Conservation (phyloP, 2,329 filamentous ascomycete species). For the Lachnellula hyalina region DNA sequence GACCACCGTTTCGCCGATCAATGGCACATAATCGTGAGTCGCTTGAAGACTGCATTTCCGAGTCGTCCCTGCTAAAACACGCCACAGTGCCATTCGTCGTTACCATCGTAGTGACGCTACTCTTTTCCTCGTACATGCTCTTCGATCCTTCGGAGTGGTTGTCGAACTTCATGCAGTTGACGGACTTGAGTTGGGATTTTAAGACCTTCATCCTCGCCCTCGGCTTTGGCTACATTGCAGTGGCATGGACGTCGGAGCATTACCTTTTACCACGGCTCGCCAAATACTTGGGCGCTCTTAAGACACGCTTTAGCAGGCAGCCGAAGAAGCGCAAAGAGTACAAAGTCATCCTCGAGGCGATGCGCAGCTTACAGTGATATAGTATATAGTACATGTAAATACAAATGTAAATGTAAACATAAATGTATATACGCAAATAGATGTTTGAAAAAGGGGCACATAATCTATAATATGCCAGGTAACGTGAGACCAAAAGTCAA, state of each 20-base stretch:
- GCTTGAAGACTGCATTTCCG: neutral
- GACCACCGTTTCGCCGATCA: slow-evolving; percentile 78
- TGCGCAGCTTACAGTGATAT: slow-evolving; percentile 35
- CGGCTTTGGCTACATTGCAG: slow-evolving; percentile 61
- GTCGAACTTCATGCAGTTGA: slow-evolving; percentile 76
- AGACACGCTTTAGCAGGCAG: slow-evolving; percentile 50
- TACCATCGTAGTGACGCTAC: slow-evolving; percentile 64
- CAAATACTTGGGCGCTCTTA: slow-evolving; percentile 57
- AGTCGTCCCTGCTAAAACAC: slow-evolving; percentile 1
- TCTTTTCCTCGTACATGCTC: slow-evolving; percentile 74
- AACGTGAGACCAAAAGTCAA: too few species aligned
- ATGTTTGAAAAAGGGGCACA: neutral
- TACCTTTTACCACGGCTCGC: slow-evolving; percentile 66
- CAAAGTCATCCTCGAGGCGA: slow-evolving; percentile 71
- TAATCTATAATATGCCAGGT: too few species aligned
- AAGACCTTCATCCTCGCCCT: slow-evolving; percentile 66
- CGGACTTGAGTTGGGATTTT: slow-evolving; percentile 66
- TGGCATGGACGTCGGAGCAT: slow-evolving; percentile 68
- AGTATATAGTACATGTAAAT: too few species aligned
- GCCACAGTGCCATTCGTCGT: slow-evolving; percentile 71
- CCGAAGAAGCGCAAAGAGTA: slow-evolving; percentile 82
- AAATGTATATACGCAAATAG: neutral
- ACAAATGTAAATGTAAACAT: slow-evolving; percentile 1
- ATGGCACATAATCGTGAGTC: slow-evolving; percentile 72
- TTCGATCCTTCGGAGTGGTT: slow-evolving; percentile 67